Evolutionary conservation across 139 green algal species (phyloP).

Genomic region (Coccomyxa sp.): DNA sequence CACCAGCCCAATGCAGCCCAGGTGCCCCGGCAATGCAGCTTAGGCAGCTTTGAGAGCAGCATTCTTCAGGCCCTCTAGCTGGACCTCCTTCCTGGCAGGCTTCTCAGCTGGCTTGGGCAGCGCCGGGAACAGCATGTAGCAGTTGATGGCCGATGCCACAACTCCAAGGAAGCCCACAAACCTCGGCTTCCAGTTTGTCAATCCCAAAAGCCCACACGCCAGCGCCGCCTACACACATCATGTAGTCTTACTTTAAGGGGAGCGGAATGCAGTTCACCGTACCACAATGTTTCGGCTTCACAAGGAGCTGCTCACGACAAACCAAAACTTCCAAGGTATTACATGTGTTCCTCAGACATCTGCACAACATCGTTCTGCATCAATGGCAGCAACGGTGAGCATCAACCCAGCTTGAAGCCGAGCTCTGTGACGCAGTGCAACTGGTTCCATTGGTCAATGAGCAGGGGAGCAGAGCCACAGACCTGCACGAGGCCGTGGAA

Average conservation of each 20-base stretch:
- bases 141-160: conserved; percentile 79
- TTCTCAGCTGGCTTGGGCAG: conserved; percentile 13
- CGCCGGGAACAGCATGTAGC: conserved; percentile 76
- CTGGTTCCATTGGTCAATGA: background rate
- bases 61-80: background rate
- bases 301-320: no score
- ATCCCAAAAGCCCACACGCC: conserved; percentile 61
- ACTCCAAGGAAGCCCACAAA: conserved; percentile 73
- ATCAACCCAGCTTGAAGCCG: no score
- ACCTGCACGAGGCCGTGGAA: conserved; percentile 73
- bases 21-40: no score
- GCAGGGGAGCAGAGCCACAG: no score
- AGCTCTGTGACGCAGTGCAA: no score
- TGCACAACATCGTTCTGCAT: no score
- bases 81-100: background rate
- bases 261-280: no score
- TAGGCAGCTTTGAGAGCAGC: no score
- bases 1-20: no score
- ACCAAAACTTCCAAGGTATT: no score
- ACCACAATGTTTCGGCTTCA: background rate
- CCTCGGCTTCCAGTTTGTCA: conserved; percentile 69
- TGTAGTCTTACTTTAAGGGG: background rate
- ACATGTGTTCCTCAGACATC: no score
- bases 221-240: conserved; percentile 52
- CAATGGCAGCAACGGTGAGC: no score